Percentiles rank a stretch among this genome's conserved stretches.
phyloP scores from a whole-genome alignment of 2,329 filamentous ascomycete species.

The Penicillium sp. region DNA sequence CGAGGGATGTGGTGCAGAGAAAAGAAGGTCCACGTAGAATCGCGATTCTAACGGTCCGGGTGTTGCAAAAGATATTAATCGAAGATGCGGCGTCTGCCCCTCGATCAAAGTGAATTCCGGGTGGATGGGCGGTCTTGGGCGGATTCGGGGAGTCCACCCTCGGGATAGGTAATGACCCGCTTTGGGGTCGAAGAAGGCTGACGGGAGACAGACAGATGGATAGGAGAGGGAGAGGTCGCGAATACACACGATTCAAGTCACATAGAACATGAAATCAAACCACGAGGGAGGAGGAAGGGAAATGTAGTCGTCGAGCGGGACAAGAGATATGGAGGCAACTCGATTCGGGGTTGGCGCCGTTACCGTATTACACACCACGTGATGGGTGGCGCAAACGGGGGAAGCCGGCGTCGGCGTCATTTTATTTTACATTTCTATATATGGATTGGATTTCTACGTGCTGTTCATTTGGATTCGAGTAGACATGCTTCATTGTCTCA shows the following conservation, averaged over 20 bases:
- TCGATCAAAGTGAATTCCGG: conserved; percentile 44
- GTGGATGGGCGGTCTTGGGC: conserved; percentile 30
- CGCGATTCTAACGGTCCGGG: conserved; percentile 36
- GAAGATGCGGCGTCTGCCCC: conserved; percentile 41
- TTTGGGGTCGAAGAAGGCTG: conserved; percentile 18
- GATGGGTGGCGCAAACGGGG: conserved; percentile 8
- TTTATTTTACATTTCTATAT: too few relatives aligned
- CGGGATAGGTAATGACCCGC: conserved; percentile 37
- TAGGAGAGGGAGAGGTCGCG: too few relatives aligned
- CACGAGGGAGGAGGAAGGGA: too few relatives aligned
- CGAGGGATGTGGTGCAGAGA: conserved; percentile 46
- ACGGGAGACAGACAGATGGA: too few relatives aligned
- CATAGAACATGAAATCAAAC: too few relatives aligned
- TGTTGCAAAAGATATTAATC: conserved; percentile 46
- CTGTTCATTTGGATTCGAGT: not conserved
- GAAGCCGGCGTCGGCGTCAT: not conserved
- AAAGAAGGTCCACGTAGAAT: conserved; percentile 48
- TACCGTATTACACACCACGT: conserved; percentile 22
- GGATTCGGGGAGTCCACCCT: conserved; percentile 32
- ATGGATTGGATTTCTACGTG: too few relatives aligned
- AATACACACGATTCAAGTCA: too few relatives aligned
- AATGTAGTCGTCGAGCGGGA: too few relatives aligned
- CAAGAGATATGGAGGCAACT: conserved; percentile 14
- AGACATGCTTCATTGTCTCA: not conserved
- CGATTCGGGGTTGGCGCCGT: conserved; percentile 18